Evolutionary conservation across 2,329 filamentous ascomycete genomes (phyloP).

Genomic region (Aaosphaeria pasadenensis): DNA sequence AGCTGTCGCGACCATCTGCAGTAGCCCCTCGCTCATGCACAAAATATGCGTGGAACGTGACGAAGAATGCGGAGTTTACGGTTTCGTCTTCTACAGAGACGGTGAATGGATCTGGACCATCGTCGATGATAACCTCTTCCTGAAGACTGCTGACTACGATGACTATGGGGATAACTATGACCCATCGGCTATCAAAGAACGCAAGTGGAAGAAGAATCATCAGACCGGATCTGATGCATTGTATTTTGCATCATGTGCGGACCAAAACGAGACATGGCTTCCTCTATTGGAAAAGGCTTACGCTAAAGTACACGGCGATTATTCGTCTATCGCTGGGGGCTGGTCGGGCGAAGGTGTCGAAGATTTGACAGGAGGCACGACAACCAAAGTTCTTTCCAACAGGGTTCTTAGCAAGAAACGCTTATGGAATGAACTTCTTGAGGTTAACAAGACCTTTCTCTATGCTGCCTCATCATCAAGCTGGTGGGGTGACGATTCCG

Average conservation of each 20-base stretch:
- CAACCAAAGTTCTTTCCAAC: slow-evolving; percentile 62
- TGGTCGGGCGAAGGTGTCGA: slow-evolving; percentile 59
- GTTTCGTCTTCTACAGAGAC: slow-evolving; percentile 74
- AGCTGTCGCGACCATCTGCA: slow-evolving; percentile 71
- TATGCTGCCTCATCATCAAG: slow-evolving; percentile 60
- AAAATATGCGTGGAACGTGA: slow-evolving; percentile 70
- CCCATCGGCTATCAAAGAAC: slow-evolving; percentile 57
- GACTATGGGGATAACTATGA: slow-evolving; percentile 66
- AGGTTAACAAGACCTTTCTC: slow-evolving; percentile 71
- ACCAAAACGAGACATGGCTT: slow-evolving; percentile 79
- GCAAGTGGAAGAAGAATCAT: slow-evolving; percentile 61
- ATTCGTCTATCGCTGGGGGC: slow-evolving; percentile 69
- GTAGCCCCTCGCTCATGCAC: slow-evolving; percentile 68
- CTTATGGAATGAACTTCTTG: slow-evolving; percentile 80
- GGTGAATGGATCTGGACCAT: slow-evolving; percentile 79
- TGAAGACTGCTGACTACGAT: slow-evolving; percentile 75
- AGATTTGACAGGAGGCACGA: slow-evolving; percentile 65
- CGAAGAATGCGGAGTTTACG: slow-evolving; percentile 74
- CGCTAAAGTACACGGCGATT: slow-evolving; percentile 81
- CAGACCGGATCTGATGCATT: slow-evolving; percentile 74
- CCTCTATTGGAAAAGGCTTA: slow-evolving; percentile 79
- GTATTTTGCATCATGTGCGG: slow-evolving; percentile 72
- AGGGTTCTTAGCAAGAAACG: slow-evolving; percentile 73
- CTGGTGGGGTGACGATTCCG: slow-evolving; percentile 59
- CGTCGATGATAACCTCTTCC: slow-evolving; percentile 84